These are phyloP conservation scores for Ceratocystis variospora DNA, from an alignment of 2,329 filamentous ascomycete genomes.

Conservation along the genomic window DNA sequence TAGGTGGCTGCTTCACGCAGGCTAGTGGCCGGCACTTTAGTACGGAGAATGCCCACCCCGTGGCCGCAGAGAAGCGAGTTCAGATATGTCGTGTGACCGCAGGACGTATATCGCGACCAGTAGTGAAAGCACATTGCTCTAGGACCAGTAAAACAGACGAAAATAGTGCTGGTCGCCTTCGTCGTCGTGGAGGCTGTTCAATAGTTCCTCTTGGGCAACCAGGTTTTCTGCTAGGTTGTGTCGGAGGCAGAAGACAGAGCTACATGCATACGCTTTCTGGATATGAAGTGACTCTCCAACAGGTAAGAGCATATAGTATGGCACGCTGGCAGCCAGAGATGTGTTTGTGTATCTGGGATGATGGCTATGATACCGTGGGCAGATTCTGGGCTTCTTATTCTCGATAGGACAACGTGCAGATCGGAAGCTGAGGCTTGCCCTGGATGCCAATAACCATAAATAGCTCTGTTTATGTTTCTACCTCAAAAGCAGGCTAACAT, in stretches of 20 bases:
- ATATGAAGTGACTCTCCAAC: neutral
- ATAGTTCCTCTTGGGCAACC: too few relatives aligned
- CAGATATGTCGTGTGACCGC: constrained; percentile 4
- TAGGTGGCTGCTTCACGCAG: constrained; percentile 3
- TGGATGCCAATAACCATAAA: neutral
- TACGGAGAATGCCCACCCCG: constrained; percentile 6
- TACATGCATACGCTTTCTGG: neutral
- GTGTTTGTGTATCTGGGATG: neutral
- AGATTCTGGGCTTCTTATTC: neutral
- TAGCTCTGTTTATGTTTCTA: neutral
- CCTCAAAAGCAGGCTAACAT: neutral
- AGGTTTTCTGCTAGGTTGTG: neutral
- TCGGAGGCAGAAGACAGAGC: neutral
- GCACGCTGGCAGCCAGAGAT: neutral
- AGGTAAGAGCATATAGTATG: neutral
- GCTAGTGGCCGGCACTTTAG: neutral
- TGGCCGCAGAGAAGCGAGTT: neutral
- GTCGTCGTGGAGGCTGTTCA: neutral
- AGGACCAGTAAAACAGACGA: neutral
- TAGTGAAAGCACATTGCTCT: constrained; percentile 9
- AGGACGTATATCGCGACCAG: constrained; percentile 5
- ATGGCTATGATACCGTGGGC: neutral
- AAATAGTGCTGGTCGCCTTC: neutral
- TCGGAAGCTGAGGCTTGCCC: neutral
- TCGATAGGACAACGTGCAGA: neutral